Evolutionary conservation across 352 stramenopile species (phyloP), one percentile per base, ranked within the genome.

Genomic region (Phytopythium litorale): DNA sequence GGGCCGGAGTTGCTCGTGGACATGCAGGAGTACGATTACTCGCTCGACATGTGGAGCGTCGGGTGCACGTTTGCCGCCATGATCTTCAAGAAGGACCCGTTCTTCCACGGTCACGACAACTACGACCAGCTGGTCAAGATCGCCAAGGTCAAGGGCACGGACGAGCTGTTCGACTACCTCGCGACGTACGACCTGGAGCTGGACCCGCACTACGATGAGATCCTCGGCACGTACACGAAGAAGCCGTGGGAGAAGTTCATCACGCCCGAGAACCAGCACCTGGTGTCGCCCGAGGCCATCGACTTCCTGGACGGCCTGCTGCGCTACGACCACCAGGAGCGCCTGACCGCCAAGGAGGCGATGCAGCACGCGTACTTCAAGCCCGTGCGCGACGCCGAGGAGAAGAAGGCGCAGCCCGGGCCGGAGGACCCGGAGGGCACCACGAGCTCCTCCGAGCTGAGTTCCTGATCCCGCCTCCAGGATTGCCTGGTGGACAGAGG

Each of bases 11-110:
- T 99, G 12, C 79, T 99, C 23, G 97, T 99, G 37, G 97, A 99
- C 75, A 93, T 99, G 74, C 98, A 99, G 68, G 97, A 99, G 71
- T 99, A 99, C 72, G 98, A 99, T 82, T 99, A 99, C 79, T 98
- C 96, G 46, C 85, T 99, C 48, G 98, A 99, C 73, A 99, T 99
- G 97, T 99, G 97, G 97, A 97, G 84, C 58, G 76, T 99, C 15
- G 98, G 98, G n/a, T 99, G 97, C 65, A 99, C 99, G 94, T 98
- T 99, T 72, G 97, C 96, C n/a, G 94, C 94, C 21, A 99, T 99
- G 97, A 98, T 99, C 71, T 99, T 99, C 80, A 87, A 97, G 66
- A 99, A 99, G 74, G 97, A 99, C 71, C 97, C 97, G 8, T 99
- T 99, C 73, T 99, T 99, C 79, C 97, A 99, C 71, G 98, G 98